Conservation (phyloP, 1,284 basidiomycete genomes). For the Moniliella sp. region DNA sequence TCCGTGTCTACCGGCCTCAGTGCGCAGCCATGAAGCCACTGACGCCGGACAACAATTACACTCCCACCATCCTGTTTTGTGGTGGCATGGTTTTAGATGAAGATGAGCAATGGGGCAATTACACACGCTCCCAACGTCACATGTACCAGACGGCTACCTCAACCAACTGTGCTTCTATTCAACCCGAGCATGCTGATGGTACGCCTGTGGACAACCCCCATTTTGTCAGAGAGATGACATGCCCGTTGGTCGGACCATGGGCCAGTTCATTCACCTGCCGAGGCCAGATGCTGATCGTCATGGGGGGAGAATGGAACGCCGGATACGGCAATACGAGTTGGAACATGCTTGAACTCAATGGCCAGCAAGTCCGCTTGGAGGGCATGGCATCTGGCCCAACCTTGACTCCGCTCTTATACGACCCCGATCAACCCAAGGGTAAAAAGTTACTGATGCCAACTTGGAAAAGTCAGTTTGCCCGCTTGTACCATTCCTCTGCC, state of each 20-base stretch:
- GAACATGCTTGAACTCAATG: slow-evolving; percentile 4
- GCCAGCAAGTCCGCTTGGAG: slow-evolving; percentile 8
- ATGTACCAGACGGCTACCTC: slow-evolving; percentile 16
- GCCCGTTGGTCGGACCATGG: slow-evolving; percentile 21
- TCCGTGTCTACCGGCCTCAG: slow-evolving; percentile 64
- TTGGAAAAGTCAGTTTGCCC: slow-evolving; percentile 51
- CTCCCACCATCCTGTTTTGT: slow-evolving; percentile 64
- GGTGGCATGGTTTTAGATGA: slow-evolving; percentile 49
- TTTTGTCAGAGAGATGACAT: slow-evolving; percentile 22
- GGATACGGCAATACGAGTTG: slow-evolving; percentile 57
- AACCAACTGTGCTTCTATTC: slow-evolving; percentile 27
- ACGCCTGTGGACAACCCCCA: slow-evolving; percentile 6
- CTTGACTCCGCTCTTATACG: slow-evolving; percentile 52
- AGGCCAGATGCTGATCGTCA: slow-evolving; percentile 41
- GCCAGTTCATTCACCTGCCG: slow-evolving; percentile 46
- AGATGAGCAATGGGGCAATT: slow-evolving; percentile 22
- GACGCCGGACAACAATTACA: slow-evolving; percentile 68
- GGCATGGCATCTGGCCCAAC: slow-evolving; percentile 56
- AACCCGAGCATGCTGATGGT: slow-evolving; percentile 19
- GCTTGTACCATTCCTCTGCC: slow-evolving; percentile 53
- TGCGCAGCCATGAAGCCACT: slow-evolving; percentile 76
- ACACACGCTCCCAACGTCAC: slow-evolving; percentile 15
- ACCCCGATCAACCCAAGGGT: slow-evolving; percentile 44
- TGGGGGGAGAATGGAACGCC: slow-evolving; percentile 36
- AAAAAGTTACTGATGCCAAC: slow-evolving; percentile 43